Base-by-base conservation (phyloP, 176 grass and related monocot genomes). In the Ensete glaucum region DNA sequence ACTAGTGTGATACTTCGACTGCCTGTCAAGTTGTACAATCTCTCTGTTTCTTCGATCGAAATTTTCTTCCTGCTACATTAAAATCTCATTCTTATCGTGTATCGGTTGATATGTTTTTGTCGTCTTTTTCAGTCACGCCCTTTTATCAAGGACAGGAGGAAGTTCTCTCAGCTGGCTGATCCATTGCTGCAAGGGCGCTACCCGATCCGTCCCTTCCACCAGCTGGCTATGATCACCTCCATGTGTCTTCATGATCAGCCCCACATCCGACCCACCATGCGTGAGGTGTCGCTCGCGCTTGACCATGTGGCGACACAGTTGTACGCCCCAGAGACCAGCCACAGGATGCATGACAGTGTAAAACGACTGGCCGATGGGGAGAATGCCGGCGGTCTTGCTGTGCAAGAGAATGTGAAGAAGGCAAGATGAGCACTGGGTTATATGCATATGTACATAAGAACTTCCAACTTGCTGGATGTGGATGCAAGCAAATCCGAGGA, bases 191-290 rank as follows among this genome's bases (percentile, higher is more conserved):
- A 79, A 2, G 82, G 89, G 2, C 67, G 77, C 1, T 91, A 60
- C 77, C 89, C 89, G 3, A 66, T 79, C 5, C 75, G 83, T 9
- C 71, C 83, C 54, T 62, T 92, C 13, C 86, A 82, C 83, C 83
- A 88, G 69, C 64, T 88, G 3, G 70, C 49, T 13, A 78, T 83
- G 8, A 60, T 92, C n/a, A 83, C 82, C 3, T 73, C 78, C 1
- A 75, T 88, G 43, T 92, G 86, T 74, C 81, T 92, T 3, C 81
- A 80, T 6, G 78, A 92, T 58, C 74, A 88, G 77, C 85, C 89
- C 22, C 78, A 86, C 51, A 70, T 84, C 48, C 71, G 86, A 9
- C 83, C 89, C 16, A 77, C 78, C 57, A 92, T 88, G 89, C 69
- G 12, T 1, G 85, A 88, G 11, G 83, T 84, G n/a, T 81, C 78